Conservation (phyloP, 1,284 basidiomycete species). For the Fomitopsis schrenkii region DNA sequence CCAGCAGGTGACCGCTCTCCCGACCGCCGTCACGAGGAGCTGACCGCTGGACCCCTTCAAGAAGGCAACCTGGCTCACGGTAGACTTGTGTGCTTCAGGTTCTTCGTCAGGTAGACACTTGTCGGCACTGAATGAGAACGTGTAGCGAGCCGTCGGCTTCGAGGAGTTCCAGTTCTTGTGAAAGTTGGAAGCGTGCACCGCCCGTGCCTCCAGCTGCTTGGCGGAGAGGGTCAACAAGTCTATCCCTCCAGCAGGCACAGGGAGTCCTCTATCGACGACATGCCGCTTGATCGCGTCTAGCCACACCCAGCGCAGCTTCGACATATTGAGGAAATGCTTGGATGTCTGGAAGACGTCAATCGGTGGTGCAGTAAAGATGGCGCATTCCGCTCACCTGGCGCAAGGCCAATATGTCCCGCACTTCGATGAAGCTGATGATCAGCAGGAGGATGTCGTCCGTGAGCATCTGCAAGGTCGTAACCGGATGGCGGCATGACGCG, state of each 20-base stretch:
- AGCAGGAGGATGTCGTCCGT: constrained; percentile 34
- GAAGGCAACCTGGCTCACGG: constrained; percentile 29
- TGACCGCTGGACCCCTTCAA: constrained; percentile 30
- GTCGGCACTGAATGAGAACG: constrained; percentile 24
- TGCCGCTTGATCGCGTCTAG: constrained; percentile 31
- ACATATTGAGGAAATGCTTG: constrained; percentile 27
- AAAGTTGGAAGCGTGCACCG: constrained; percentile 31
- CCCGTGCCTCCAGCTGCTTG: constrained; percentile 32
- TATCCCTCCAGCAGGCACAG: constrained; percentile 26
- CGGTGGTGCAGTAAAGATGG: background rate
- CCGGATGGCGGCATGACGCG: background rate
- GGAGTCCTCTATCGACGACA: constrained; percentile 29
- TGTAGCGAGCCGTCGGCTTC: constrained; percentile 20
- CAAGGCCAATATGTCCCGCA: constrained; percentile 31
- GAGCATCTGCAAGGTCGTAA: constrained; percentile 14
- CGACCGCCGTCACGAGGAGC: constrained; percentile 27
- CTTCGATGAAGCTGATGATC: constrained; percentile 28
- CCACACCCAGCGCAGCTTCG: constrained; percentile 36
- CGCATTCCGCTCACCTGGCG: constrained; percentile 25
- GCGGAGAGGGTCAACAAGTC: constrained; percentile 29
- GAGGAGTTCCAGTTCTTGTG: constrained; percentile 34
- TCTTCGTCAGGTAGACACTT: constrained; percentile 12
- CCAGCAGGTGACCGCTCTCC: constrained; percentile 29
- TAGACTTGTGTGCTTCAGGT: constrained; percentile 11
- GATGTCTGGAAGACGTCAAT: constrained; percentile 23